These are phyloP conservation scores for Didymosphaeria variabile DNA, from an alignment of 2,329 filamentous ascomycete species.

Conservation along the genomic window DNA sequence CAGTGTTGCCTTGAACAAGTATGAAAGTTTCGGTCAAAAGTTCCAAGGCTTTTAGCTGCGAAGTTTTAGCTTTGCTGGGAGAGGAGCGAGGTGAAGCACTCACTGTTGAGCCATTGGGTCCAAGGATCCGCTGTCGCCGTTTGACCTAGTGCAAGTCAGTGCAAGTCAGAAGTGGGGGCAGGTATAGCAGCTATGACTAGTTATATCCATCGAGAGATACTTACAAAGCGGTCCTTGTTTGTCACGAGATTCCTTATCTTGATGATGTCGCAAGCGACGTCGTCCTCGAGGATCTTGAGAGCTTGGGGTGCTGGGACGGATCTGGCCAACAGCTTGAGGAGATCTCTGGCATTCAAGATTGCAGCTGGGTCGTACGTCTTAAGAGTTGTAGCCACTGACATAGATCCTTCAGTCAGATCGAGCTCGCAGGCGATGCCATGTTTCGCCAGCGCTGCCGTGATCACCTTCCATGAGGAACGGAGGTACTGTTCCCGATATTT, in stretches of 20 bases:
- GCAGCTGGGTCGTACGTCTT: constrained; percentile 92
- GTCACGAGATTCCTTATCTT: constrained; percentile 90
- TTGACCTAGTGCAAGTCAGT: constrained; percentile 48
- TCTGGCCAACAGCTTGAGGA: constrained; percentile 91
- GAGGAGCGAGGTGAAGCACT: too few species aligned
- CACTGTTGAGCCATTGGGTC: constrained; percentile 83
- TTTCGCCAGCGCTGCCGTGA: constrained; percentile 88
- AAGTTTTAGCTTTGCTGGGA: too few species aligned
- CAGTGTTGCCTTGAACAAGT: constrained; percentile 95
- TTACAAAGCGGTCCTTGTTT: constrained; percentile 96
- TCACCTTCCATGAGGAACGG: constrained; percentile 89
- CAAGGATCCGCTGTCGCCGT: constrained; percentile 88
- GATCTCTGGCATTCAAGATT: constrained; percentile 90
- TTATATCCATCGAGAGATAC: too few species aligned
- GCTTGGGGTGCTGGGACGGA: constrained; percentile 89
- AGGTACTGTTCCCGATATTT: constrained; percentile 94
- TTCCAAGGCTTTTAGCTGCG: constrained; percentile 82
- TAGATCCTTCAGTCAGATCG: constrained; percentile 93
- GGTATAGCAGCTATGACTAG: too few species aligned
- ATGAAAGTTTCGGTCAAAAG: constrained; percentile 88
- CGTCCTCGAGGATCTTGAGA: constrained; percentile 92
- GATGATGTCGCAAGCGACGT: constrained; percentile 91
- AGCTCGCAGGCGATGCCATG: constrained; percentile 88
- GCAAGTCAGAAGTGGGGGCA: too few species aligned
- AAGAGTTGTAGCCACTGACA: constrained; percentile 94